Percentiles rank a stretch among this genome's conserved stretches.
Conservation (phyloP, 1,284 basidiomycete species). For the Kwoniella shivajii region DNA sequence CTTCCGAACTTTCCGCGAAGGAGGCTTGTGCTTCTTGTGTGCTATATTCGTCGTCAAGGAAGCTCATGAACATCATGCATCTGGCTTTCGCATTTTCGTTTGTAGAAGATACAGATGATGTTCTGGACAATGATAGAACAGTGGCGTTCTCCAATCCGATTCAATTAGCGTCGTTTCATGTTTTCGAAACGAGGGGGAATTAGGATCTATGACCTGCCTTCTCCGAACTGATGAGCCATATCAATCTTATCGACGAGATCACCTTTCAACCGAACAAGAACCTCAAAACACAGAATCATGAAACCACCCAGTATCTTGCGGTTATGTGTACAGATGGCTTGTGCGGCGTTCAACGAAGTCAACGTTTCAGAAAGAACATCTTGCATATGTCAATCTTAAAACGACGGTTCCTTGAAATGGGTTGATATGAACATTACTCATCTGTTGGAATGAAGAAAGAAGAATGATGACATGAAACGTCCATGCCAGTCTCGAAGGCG, state of each 20-base stretch:
- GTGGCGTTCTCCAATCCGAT: too few relatives aligned
- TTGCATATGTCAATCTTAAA: background rate
- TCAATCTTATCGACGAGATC: background rate
- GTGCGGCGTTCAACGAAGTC: slow-evolving; percentile 1
- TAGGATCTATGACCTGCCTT: background rate
- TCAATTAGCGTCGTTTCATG: slow-evolving; percentile 3
- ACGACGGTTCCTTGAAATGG: too few relatives aligned
- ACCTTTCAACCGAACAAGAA: background rate
- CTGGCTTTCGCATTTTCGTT: too few relatives aligned
- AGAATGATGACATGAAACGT: background rate
- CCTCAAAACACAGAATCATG: background rate
- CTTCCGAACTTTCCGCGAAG: too few relatives aligned
- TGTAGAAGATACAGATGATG: too few relatives aligned
- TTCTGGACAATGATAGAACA: background rate
- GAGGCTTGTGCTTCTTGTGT: too few relatives aligned
- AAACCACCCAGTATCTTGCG: too few relatives aligned
- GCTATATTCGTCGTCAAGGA: too few relatives aligned
- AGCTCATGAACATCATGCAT: too few relatives aligned
- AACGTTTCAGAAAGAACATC: slow-evolving; percentile 5
- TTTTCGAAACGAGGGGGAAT: background rate
- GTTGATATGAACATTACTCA: background rate
- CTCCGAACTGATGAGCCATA: background rate
- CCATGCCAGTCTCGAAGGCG: background rate
- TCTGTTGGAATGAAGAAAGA: background rate
- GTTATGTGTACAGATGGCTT: too few relatives aligned